Conservation (phyloP, 2,329 filamentous ascomycete genomes). For the Penicillium frequentans region DNA sequence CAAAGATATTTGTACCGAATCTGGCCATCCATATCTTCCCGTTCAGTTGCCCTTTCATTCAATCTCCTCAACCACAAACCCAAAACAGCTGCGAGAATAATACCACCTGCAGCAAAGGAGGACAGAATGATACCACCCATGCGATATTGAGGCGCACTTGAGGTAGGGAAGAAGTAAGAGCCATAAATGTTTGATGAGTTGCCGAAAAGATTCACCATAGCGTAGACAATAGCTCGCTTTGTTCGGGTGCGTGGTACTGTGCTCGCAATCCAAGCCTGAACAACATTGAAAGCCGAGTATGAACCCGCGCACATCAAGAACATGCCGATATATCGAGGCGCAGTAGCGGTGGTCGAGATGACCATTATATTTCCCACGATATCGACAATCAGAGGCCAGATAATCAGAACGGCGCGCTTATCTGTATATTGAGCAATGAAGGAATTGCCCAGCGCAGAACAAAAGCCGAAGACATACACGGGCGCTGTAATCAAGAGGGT, state of each 20-base stretch:
- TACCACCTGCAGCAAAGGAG: constrained; percentile 14
- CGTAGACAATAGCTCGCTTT: constrained; percentile 21
- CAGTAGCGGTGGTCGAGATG: constrained; percentile 13
- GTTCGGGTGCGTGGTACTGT: constrained; percentile 22
- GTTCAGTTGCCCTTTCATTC: not conserved
- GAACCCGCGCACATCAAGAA: constrained; percentile 22
- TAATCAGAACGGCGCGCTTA: constrained; percentile 13
- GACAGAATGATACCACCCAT: constrained; percentile 19
- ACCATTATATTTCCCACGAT: constrained; percentile 21
- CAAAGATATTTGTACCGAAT: constrained; percentile 5
- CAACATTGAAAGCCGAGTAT: constrained; percentile 22
- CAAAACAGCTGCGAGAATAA: constrained; percentile 7
- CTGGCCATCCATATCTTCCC: not conserved
- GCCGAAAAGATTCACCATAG: constrained; percentile 20
- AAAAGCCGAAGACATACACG: constrained; percentile 27
- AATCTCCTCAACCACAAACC: not conserved
- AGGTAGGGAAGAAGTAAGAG: constrained; percentile 20
- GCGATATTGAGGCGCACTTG: constrained; percentile 14
- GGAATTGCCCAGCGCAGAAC: constrained; percentile 38
- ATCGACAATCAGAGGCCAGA: constrained; percentile 17
- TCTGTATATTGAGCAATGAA: constrained; percentile 18
- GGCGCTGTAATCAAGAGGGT: constrained; percentile 21
- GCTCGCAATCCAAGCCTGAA: constrained; percentile 23
- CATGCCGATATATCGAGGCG: constrained; percentile 18
- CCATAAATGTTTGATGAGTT: constrained; percentile 23